Conservation (phyloP, 768 basidiomycete species). For the Pisolithus albus region DNA sequence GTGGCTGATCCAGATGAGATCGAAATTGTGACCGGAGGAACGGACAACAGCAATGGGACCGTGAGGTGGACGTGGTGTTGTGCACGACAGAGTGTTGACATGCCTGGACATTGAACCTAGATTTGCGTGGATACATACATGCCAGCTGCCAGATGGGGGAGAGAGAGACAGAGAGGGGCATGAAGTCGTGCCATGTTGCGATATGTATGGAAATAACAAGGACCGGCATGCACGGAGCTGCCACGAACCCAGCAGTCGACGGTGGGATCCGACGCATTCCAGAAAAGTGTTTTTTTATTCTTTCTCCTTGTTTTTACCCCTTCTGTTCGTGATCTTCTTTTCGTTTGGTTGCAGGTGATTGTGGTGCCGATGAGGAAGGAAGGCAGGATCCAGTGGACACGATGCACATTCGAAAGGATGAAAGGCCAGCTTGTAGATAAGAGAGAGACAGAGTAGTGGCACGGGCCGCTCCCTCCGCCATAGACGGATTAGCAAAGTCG, state of each 20-base stretch:
- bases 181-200: background rate
- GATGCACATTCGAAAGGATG: background rate
- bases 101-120: background rate
- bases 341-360: background rate
- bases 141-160: background rate
- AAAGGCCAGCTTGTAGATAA: background rate
- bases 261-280: slow-evolving; percentile 5
- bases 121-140: background rate
- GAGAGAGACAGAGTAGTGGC: background rate
- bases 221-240: slow-evolving; percentile 11
- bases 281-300: slow-evolving; percentile 5
- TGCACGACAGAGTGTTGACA: background rate
- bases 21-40: background rate
- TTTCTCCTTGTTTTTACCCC: background rate
- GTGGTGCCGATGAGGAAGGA: background rate
- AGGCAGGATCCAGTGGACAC: background rate
- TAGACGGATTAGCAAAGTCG: no score
- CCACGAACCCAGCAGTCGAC: background rate
- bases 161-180: background rate
- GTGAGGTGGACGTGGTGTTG: background rate
- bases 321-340: background rate
- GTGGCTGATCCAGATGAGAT: background rate
- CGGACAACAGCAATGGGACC: background rate
- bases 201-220: slow-evolving; percentile 11
- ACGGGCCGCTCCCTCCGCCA: background rate